These are phyloP conservation scores for Elongisporangium undulatum DNA, from an alignment of 352 stramenopile genomes.

Conservation along the genomic window DNA sequence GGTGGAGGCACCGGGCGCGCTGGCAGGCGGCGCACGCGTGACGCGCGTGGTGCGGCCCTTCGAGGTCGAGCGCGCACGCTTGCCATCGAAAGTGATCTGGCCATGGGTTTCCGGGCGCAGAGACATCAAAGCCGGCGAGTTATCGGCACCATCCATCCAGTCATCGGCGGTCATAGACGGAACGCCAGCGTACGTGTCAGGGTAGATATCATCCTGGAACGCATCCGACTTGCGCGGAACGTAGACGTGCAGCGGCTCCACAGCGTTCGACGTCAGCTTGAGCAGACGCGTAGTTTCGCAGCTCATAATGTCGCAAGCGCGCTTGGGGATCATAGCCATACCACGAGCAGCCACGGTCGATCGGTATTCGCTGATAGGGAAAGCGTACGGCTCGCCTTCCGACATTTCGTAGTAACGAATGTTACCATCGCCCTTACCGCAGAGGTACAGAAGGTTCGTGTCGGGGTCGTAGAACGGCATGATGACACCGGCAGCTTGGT, in stretches of 20 bases:
- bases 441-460: conserved; percentile 98
- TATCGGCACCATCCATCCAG: conserved; percentile 94
- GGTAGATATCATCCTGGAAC: conserved; percentile 99
- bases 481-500: conserved; percentile 97
- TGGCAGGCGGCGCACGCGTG: conserved; percentile 31
- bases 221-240: conserved; percentile 98
- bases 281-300: conserved; percentile 96
- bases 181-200: conserved; percentile 92
- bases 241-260: conserved; percentile 95
- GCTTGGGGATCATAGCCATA: conserved; percentile 99
- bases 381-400: conserved; percentile 92
- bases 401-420: conserved; percentile 99
- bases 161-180: conserved; percentile 95
- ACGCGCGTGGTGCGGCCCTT: conserved; percentile 42
- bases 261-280: conserved; percentile 95
- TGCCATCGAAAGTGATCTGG: conserved; percentile 85
- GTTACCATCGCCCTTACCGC: conserved; percentile 97
- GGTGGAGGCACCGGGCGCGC: conserved; percentile 6
- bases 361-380: conserved; percentile 94
- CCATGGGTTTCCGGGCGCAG: conserved; percentile 89
- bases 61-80: conserved; percentile 55
- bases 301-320: conserved; percentile 96
- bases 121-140: conserved; percentile 90
- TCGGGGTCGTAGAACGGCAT: conserved; percentile 99
- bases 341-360: conserved; percentile 95